Conservation (phyloP, 2,329 filamentous ascomycete genomes). For the Pezicula radicicola region DNA sequence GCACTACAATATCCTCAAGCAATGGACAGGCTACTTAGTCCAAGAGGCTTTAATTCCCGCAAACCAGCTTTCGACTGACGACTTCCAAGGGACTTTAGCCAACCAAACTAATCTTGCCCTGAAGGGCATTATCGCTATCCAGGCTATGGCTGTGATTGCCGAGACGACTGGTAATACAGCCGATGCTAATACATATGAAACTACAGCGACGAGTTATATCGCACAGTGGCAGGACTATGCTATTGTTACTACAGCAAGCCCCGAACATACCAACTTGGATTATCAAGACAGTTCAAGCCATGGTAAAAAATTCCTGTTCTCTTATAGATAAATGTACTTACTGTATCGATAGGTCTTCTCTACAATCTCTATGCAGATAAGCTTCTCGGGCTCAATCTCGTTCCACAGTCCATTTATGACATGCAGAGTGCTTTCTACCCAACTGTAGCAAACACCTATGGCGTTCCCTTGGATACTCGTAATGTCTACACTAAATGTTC, state of each 20-base stretch:
- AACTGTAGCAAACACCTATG: conserved; percentile 68
- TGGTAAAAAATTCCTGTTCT: conserved; percentile 22
- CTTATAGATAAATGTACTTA: no score
- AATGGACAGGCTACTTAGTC: conserved; percentile 77
- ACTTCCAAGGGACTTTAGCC: conserved; percentile 75
- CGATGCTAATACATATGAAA: conserved; percentile 56
- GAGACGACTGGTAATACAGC: conserved; percentile 53
- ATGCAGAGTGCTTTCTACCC: conserved; percentile 77
- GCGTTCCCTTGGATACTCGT: conserved; percentile 76
- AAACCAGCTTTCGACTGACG: conserved; percentile 78
- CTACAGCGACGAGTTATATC: conserved; percentile 66
- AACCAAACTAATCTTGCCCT: conserved; percentile 81
- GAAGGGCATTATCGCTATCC: conserved; percentile 80
- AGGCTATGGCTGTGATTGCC: conserved; percentile 73
- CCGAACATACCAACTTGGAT: conserved; percentile 70
- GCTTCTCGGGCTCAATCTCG: conserved; percentile 72
- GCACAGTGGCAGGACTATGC: conserved; percentile 60
- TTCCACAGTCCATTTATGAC: conserved; percentile 71
- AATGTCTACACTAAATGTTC: conserved; percentile 75
- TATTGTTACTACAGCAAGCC: conserved; percentile 62
- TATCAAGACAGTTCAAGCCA: conserved; percentile 62
- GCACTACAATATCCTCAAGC: conserved; percentile 70
- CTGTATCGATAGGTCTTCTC: conserved; percentile 36
- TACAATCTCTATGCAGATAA: conserved; percentile 84
- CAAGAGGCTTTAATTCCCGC: conserved; percentile 70